Base-by-base conservation (phyloP, 1,139 yeast species). In the Debaryomyces udenii region DNA sequence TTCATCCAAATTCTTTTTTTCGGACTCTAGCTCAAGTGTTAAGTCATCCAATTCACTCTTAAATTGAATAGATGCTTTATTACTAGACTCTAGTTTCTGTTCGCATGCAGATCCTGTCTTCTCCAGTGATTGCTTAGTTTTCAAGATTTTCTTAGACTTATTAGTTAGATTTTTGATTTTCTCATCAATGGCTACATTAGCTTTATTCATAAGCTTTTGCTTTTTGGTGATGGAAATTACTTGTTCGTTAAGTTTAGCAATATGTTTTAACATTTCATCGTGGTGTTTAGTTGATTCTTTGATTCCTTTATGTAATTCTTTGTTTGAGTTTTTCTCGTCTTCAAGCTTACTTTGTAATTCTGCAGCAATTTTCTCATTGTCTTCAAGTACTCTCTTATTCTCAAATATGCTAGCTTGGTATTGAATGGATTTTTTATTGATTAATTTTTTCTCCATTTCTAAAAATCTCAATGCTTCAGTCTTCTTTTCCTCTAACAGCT, bases 111-210 rank as follows among this genome's bases (percentile, higher is more conserved):
- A 66, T 37, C 70, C 50, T 1, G 62, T 46, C 28, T 59, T 66
- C 31, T 61, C 69, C 64, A 67, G 70, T 17, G 49, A 52, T 31
- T 64, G 68, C 41, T 62, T 67, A 1, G 70, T 61, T 53, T 86
- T 86, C 43, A 75, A 74, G 9, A 80, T 71, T 58, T 89, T 88
- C 53, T 80, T 78, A 41, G 74, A 69, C 54, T 85, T 88, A 29
- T 66, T 68, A 18, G 69, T 74, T 36, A 83, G 61, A 57, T 86
- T 82, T 61, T 86, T 88, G 40, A 76, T 68, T 58, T 81, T 84
- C 59, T 90, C 96, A 48, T 88, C 94, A 40, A 78, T 66, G 3
- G 90, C 76, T 6, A 88, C 90, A 38, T 72, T 79, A 28, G 78
- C 79, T 43, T 64, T 70, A 43, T 63, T 65, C 23, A 74, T 61